Conservation (phyloP, 2,329 filamentous ascomycete genomes). For the Aspergillus latus region DNA sequence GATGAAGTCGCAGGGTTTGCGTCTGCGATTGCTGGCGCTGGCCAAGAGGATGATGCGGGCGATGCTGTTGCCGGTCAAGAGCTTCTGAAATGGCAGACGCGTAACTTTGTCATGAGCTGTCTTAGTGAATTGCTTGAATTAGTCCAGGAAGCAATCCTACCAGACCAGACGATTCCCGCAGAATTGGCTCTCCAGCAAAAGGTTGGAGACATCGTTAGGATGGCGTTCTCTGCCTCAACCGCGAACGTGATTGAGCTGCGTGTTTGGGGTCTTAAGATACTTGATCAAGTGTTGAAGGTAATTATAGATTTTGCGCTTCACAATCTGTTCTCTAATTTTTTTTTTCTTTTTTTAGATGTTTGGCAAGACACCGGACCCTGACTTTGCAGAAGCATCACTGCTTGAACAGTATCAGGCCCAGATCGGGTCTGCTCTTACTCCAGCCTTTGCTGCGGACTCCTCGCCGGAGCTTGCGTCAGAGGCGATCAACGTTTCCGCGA, state of each 20-base stretch:
- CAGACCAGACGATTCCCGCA: constrained; percentile 74
- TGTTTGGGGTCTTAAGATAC: constrained; percentile 88
- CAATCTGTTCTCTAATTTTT: not conserved
- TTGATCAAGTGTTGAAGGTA: constrained; percentile 82
- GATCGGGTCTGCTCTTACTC: constrained; percentile 93
- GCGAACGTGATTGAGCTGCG: constrained; percentile 86
- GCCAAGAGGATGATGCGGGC: constrained; percentile 56
- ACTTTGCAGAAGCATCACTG: constrained; percentile 95
- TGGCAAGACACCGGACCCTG: constrained; percentile 89
- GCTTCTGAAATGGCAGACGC: constrained; percentile 90
- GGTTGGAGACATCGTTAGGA: constrained; percentile 89
- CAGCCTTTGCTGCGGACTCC: constrained; percentile 92
- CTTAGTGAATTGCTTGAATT: constrained; percentile 78
- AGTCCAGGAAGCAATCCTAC: constrained; percentile 73
- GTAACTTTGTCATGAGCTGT: constrained; percentile 88
- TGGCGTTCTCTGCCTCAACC: constrained; percentile 96
- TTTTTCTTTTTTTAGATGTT: constrained; percentile 62
- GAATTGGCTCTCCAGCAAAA: constrained; percentile 76
- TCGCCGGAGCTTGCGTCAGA: constrained; percentile 94
- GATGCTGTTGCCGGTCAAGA: constrained; percentile 68
- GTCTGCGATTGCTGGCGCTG: constrained; percentile 63
- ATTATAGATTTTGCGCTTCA: not conserved
- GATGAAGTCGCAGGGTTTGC: constrained; percentile 97
- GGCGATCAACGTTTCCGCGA: constrained; percentile 96
- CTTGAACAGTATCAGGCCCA: constrained; percentile 98